These are phyloP conservation scores for Talaromyces rugulosus DNA, from an alignment of 2,329 filamentous ascomycete species.

Conservation along the genomic window DNA sequence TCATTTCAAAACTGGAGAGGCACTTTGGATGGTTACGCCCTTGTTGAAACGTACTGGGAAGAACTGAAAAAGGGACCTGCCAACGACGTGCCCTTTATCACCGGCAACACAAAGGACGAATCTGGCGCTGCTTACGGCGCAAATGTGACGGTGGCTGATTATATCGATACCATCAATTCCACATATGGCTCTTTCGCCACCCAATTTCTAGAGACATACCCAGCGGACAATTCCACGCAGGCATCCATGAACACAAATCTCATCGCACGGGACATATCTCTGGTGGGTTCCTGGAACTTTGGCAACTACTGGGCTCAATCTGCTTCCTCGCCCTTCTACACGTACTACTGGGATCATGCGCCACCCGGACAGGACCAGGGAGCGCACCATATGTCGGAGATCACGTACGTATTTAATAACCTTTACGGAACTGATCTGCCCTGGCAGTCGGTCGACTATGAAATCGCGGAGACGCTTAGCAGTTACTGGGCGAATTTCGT, in stretches of 20 bases:
- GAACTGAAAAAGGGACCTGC: not conserved
- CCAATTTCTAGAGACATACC: not conserved
- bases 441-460: not conserved
- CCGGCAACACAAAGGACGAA: not conserved
- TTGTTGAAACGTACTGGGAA: not conserved
- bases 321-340: not conserved
- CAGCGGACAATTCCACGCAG: not conserved
- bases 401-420: not conserved
- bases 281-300: not conserved
- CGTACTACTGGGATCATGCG: not conserved
- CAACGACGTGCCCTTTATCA: not conserved
- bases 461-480: not conserved
- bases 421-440: not conserved
- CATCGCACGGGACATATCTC: not conserved
- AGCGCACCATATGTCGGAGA: not conserved
- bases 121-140: not conserved
- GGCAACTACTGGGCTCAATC: not conserved
- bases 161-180: not conserved
- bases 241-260: not conserved
- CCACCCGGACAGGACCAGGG: not conserved
- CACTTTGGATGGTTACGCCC: not conserved
- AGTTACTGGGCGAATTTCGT: not conserved
- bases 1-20: not conserved
- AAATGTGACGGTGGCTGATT: not conserved
- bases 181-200: not conserved